Percentiles rank a stretch among this genome's conserved stretches.
Evolutionary conservation across 1,284 basidiomycete genomes (phyloP).

Genomic region (Sanguinoderma infundibulare): DNA sequence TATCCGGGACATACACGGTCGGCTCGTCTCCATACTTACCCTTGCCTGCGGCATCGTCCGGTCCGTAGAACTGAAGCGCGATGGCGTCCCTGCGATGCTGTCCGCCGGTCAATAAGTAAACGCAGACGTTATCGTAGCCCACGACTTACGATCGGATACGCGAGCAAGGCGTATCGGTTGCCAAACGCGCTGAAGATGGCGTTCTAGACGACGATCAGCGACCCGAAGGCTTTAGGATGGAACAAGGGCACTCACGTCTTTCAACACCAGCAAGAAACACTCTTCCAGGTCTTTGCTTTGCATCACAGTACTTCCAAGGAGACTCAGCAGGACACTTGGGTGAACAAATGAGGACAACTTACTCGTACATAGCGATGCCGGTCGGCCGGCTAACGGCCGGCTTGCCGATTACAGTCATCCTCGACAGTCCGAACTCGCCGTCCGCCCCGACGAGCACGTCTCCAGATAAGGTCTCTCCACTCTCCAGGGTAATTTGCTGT

Average conservation of each 20-base stretch:
- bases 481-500: constrained; percentile 45
- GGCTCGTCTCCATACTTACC: constrained; percentile 16
- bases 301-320: constrained; percentile 43
- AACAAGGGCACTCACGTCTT: neutral
- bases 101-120: neutral
- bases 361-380: constrained; percentile 49
- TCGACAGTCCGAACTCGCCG: constrained; percentile 41
- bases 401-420: constrained; percentile 35
- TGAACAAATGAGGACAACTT: neutral
- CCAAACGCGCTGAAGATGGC: constrained; percentile 46
- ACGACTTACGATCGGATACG: constrained; percentile 40
- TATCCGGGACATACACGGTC: neutral
- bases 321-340: constrained; percentile 11
- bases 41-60: constrained; percentile 9
- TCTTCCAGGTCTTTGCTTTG: constrained; percentile 36
- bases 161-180: constrained; percentile 36
- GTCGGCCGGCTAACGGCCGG: constrained; percentile 35
- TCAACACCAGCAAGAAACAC: constrained; percentile 20
- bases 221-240: neutral
- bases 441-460: constrained; percentile 71
- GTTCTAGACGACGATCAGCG: constrained; percentile 31
- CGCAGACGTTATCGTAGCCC: neutral
- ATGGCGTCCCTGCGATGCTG: constrained; percentile 16
- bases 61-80: constrained; percentile 19
- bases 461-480: constrained; percentile 49